Evolutionary conservation across 495 filamentous ascomycete genomes (phyloP).

Genomic region (Aspergillus taichungensis): DNA sequence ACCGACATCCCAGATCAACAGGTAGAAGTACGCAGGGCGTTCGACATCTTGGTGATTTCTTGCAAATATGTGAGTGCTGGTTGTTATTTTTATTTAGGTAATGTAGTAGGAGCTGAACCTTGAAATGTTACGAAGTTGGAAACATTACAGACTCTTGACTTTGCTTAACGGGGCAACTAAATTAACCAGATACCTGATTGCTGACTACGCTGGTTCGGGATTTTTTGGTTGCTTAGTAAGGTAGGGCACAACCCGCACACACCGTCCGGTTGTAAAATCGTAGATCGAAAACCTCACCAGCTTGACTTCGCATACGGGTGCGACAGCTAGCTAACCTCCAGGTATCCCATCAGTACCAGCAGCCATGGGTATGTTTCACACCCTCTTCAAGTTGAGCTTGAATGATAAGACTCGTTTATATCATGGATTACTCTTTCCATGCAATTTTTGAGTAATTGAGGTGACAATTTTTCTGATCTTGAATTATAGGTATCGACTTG

Average conservation of each 20-base stretch:
- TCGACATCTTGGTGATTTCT: too few relatives aligned
- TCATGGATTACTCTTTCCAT: background rate
- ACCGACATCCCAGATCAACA: too few relatives aligned
- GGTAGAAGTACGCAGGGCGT: too few relatives aligned
- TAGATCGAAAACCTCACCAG: conserved; percentile 33
- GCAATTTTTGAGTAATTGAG: background rate
- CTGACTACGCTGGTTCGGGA: conserved; percentile 8
- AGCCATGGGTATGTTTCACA: conserved; percentile 39
- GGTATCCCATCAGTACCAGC: conserved; percentile 36
- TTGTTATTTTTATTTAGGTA: too few relatives aligned
- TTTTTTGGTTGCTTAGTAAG: conserved; percentile 17
- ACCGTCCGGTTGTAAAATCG: conserved; percentile 35
- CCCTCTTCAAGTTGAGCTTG: background rate
- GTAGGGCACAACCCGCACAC: conserved; percentile 46
- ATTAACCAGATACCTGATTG: too few relatives aligned
- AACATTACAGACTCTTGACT: too few relatives aligned
- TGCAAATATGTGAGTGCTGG: too few relatives aligned
- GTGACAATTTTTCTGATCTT: background rate
- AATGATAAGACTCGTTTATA: too few relatives aligned
- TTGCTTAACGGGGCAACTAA: too few relatives aligned
- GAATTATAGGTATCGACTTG: conserved; percentile 52
- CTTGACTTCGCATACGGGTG: conserved; percentile 35
- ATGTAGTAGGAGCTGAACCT: too few relatives aligned
- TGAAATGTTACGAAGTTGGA: too few relatives aligned
- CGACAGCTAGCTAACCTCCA: conserved; percentile 40